Evolutionary conservation across 2,329 filamentous ascomycete genomes (phyloP), one percentile per base, ranked within the genome.

Genomic region (Sclerotinia sclerotiorum): DNA sequence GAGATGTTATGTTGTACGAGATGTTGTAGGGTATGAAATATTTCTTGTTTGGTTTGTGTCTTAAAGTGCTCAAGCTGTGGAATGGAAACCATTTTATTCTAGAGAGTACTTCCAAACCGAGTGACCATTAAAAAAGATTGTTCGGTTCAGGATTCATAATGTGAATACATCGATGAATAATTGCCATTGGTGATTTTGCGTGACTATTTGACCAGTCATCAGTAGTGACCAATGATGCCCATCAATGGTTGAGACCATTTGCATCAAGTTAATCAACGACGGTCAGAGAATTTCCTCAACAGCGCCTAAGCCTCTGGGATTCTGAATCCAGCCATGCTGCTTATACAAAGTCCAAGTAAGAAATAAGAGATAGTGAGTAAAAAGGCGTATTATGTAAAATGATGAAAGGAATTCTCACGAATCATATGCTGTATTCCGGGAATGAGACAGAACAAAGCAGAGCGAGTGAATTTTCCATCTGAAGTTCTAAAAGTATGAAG

Each of bases 371-470:
- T 11, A 13, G 1, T 2, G 35, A 39, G 35, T 11, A 13, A 39
- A 39, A 13, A 1, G 11, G 35, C 4, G 13, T 39, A 39, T 39
- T 10, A 39, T 39, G 35, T 7, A 35, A 21, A 2, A 35, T 1
- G 21, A n/a, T 0, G 32, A 35, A n/a, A 21, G 0, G 13, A 35
- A 1, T 13, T 11, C 3, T 11, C 4, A 55, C 19, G 2, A 11
- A 32, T 21, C 4, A 13, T 15, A n/a, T 15, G 5, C 29, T 5
- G 5, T 55, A 5, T 21, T 6, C 15, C 17, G 11, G 7, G 10
- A 19, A 32, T 35, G 35, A 7, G 8, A 39, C 35, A 39, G 35
- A 11, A 39, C 35, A 13, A 4, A 3, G 35, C 32, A 1, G 10
- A n/a, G 11, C 1, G 19, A 15, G 4, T 19, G 11, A 35, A 5